phyloP scores from a whole-genome alignment of 441 rosid species.

The Hura crepitans region DNA sequence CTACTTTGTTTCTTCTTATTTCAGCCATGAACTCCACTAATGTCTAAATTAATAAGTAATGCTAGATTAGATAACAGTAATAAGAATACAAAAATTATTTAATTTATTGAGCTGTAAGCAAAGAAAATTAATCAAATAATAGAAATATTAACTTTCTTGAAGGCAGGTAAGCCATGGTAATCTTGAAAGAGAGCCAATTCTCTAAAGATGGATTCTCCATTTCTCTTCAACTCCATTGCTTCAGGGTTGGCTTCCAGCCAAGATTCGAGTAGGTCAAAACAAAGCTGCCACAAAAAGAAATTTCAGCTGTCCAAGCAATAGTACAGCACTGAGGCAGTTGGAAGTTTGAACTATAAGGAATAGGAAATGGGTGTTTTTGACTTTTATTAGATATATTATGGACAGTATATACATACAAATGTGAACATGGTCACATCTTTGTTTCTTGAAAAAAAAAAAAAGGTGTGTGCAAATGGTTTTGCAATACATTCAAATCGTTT shows the following conservation, averaged over 20 bases:
- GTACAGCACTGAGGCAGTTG: too few species aligned
- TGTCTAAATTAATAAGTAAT: conserved; percentile 37
- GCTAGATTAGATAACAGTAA: background rate
- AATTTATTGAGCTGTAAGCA: background rate
- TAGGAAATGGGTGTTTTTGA: too few species aligned
- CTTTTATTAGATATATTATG: too few species aligned
- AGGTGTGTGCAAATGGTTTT: too few species aligned
- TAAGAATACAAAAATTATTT: background rate
- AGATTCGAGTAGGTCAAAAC: conserved; percentile 64
- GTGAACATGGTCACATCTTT: too few species aligned
- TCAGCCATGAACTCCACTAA: conserved; percentile 74
- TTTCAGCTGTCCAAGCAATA: too few species aligned
- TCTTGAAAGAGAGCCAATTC: conserved; percentile 94
- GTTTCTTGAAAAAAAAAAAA: too few species aligned
- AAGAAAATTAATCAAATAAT: background rate
- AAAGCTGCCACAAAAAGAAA: conserved; percentile 42
- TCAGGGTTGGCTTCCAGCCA: conserved; percentile 69
- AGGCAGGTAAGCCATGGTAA: conserved; percentile 77
- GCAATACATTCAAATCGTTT: too few species aligned
- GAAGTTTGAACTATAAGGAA: too few species aligned
- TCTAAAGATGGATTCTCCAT: conserved; percentile 63
- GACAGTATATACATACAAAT: too few species aligned
- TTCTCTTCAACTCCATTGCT: conserved; percentile 48
- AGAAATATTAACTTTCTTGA: conserved; percentile 48
- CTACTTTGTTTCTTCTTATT: conserved; percentile 72